Evolutionary conservation across 2,329 filamentous ascomycete genomes (phyloP).

Genomic region (Paecilomyces sp.): DNA sequence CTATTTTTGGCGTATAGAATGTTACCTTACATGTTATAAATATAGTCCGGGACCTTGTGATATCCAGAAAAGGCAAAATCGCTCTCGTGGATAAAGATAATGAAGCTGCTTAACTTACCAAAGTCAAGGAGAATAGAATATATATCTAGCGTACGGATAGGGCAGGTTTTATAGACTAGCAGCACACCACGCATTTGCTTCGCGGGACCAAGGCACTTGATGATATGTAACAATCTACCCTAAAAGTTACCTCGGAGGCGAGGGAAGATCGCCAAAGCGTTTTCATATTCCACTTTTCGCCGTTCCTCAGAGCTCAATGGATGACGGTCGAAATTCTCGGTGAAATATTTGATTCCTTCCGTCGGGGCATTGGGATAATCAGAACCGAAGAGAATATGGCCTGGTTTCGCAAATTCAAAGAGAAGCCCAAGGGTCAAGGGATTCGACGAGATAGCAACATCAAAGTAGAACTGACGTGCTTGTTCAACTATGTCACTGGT

Average conservation of each 20-base stretch:
- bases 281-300: neutral
- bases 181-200: too few species aligned
- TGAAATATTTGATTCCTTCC: neutral
- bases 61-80: too few species aligned
- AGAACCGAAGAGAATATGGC: slow-evolving; percentile 17
- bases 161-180: too few species aligned
- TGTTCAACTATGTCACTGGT: neutral
- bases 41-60: too few species aligned
- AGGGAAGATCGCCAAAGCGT: neutral
- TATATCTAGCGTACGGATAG: too few species aligned
- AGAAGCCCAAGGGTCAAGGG: slow-evolving; percentile 11
- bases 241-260: neutral
- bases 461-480: slow-evolving; percentile 19
- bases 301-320: neutral
- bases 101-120: too few species aligned
- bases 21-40: too few species aligned
- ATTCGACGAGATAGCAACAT: slow-evolving; percentile 15
- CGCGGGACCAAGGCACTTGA: too few species aligned
- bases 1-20: too few species aligned
- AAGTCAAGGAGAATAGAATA: too few species aligned
- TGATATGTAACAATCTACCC: too few species aligned
- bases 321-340: neutral
- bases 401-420: slow-evolving; percentile 10
- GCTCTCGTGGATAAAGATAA: too few species aligned
- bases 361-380: slow-evolving; percentile 3